A percentile compares a stretch with the other conserved stretches of the same genome.
Evolutionary conservation across 768 basidiomycete species (phyloP).

Genomic region (Naganishia onofrii): DNA sequence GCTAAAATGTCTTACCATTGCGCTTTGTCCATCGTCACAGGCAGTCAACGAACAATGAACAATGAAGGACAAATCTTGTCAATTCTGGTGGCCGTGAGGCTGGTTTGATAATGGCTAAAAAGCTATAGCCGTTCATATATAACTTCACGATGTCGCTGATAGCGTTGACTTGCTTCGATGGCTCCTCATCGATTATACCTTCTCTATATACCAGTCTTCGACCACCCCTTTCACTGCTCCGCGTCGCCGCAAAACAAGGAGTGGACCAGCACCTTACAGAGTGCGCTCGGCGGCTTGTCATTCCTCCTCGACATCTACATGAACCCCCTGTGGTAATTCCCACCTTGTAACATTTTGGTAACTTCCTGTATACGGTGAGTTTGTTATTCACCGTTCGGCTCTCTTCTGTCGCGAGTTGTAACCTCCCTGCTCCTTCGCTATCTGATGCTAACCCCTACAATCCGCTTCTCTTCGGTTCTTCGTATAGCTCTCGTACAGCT

Average conservation of each 20-base stretch:
- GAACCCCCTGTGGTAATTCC: background rate
- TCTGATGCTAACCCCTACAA: too few relatives aligned
- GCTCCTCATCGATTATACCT: too few relatives aligned
- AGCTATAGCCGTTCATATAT: too few relatives aligned
- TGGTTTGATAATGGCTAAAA: too few relatives aligned
- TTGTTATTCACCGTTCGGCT: too few relatives aligned
- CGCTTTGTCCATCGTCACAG: conserved; percentile 57
- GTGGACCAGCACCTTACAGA: background rate
- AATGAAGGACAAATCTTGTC: background rate
- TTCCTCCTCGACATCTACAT: background rate
- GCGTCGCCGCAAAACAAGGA: background rate
- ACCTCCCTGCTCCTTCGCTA: too few relatives aligned
- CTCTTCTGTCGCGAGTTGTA: too few relatives aligned
- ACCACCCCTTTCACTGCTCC: background rate
- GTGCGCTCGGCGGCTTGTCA: background rate
- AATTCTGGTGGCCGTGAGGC: too few relatives aligned
- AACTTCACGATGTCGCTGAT: too few relatives aligned
- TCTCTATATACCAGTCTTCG: background rate
- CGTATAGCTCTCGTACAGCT: background rate
- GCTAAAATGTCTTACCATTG: conserved; percentile 49
- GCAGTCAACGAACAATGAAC: conserved; percentile 78
- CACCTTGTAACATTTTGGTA: too few relatives aligned
- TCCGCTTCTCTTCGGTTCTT: background rate
- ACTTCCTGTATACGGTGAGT: too few relatives aligned
- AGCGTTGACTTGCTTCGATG: too few relatives aligned